These are phyloP conservation scores for Fusarium staphyleae DNA, from an alignment of 2,329 filamentous ascomycete genomes.

Conservation along the genomic window DNA sequence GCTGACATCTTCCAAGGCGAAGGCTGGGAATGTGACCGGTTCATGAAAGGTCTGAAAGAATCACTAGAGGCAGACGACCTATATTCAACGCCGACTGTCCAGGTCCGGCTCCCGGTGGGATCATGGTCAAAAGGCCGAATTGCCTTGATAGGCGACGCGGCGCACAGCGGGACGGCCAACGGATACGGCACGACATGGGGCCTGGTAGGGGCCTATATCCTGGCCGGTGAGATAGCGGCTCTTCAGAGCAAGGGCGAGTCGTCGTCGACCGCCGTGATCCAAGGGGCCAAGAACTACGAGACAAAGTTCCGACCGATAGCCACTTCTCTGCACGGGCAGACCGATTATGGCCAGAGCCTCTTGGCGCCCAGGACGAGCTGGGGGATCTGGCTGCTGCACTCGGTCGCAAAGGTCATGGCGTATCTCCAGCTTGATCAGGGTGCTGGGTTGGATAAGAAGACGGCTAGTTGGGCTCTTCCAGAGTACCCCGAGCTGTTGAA, in stretches of 20 bases:
- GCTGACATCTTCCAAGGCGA: background rate
- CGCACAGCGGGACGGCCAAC: background rate
- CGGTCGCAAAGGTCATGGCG: background rate
- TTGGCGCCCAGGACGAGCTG: background rate
- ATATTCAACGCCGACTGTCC: background rate
- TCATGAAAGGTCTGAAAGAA: background rate
- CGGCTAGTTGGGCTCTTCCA: constrained; percentile 21
- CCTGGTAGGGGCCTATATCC: background rate
- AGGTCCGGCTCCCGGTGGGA: constrained; percentile 1
- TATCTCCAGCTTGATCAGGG: background rate
- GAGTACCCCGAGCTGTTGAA: constrained; percentile 12
- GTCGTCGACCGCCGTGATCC: constrained; percentile 6
- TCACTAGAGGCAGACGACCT: background rate
- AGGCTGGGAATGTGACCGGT: constrained; percentile 6
- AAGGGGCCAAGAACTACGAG: constrained; percentile 18
- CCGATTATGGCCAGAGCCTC: background rate
- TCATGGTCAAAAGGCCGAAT: constrained; percentile 3
- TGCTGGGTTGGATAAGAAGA: constrained; percentile 6
- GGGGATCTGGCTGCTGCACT: constrained; percentile 3
- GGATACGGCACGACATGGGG: background rate
- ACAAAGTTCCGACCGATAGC: constrained; percentile 15
- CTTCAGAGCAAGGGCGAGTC: constrained; percentile 1
- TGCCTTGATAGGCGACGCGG: background rate
- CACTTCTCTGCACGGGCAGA: constrained; percentile 3
- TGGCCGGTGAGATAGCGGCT: constrained; percentile 1